A percentile compares a stretch with the other conserved stretches of the same genome.
phyloP scores from a whole-genome alignment of 208 protist genomes.

The Wallacemonas rigidus region DNA sequence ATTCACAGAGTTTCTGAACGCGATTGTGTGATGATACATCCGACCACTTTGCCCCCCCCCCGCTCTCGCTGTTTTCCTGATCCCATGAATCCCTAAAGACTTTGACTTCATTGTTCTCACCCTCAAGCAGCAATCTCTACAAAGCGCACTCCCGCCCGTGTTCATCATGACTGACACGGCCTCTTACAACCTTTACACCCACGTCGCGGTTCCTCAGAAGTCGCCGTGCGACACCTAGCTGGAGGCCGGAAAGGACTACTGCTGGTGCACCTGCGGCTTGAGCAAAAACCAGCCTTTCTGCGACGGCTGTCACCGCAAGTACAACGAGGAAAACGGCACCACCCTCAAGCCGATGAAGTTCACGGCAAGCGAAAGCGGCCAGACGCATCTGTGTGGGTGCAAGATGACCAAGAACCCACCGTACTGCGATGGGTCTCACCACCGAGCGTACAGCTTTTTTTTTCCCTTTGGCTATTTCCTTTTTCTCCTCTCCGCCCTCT shows the following conservation, averaged over 20 bases:
- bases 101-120: not conserved
- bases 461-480: not conserved
- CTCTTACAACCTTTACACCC: constrained; percentile 30
- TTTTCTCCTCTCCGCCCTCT: not conserved
- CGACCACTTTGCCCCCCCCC: not conserved
- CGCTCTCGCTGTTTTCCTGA: no score
- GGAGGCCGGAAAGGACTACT: constrained; percentile 50
- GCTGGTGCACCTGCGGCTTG: constrained; percentile 50
- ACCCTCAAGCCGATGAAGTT: constrained; percentile 37
- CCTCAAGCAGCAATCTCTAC: not conserved
- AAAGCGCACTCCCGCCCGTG: not conserved
- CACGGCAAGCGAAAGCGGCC: constrained; percentile 27
- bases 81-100: not conserved
- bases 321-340: constrained; percentile 39
- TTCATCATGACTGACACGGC: constrained; percentile 32
- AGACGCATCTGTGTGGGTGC: constrained; percentile 43
- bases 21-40: not conserved
- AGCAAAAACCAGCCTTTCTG: constrained; percentile 62
- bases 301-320: constrained; percentile 37
- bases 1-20: no score
- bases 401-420: constrained; percentile 40
- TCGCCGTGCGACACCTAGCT: constrained; percentile 31
- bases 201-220: constrained; percentile 36
- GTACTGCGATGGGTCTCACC: constrained; percentile 45
- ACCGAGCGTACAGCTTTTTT: constrained; percentile 9